Base-by-base conservation (phyloP, 1,284 basidiomycete genomes). In the Papiliotrema nemorosa region DNA sequence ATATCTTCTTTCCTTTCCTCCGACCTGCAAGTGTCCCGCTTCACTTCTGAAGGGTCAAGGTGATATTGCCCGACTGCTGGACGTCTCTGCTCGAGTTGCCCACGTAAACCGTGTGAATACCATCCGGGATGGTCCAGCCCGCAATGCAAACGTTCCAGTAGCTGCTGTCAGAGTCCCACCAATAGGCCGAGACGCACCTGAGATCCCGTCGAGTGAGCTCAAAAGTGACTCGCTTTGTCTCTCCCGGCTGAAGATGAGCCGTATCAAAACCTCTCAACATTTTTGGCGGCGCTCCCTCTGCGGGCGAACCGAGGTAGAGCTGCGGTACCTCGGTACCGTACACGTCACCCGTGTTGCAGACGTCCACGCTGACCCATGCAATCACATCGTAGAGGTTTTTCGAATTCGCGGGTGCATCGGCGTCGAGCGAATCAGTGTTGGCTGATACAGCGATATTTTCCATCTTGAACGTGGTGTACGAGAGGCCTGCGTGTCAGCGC, bases 281-380 rank as follows among this genome's bases (percentile, higher is more conserved):
- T 25, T 49, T 54, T 20, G 47, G 14, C 16, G 56, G 50, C 4
- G 50, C 43, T 7, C 47, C 50, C 18, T 41, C 50, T 5, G 53
- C 53, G 10, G 53, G 53, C 16, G 53, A 55, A 14, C 53, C 50
- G 29, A 58, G 37, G 50, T 58, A 58, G 12, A 76, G 63, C 58
- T 78, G 77, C 1, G 70, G 69, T 3, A 78, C 71, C 53, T 78
- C 77, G 26, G 67, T 65, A 4, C 67, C 77, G 0, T 56, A 60
- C 6, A 66, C 55, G 7, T 61, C 44, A 9, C 77, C 76, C 3
- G 59, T 65, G 66, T 78, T 78, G 27, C 62, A 70, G 21, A 78
- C 62, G 10, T 67, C 60, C 7, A 72, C 69, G 20, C 58, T 54
- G 20, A 63, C 45, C 13, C 56, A 54, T n/a, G 58, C 46, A n/a